Evolutionary conservation across 345 rosid genomes (phyloP), one percentile per base, ranked within the genome.

Genomic region (Passiflora organensis): DNA sequence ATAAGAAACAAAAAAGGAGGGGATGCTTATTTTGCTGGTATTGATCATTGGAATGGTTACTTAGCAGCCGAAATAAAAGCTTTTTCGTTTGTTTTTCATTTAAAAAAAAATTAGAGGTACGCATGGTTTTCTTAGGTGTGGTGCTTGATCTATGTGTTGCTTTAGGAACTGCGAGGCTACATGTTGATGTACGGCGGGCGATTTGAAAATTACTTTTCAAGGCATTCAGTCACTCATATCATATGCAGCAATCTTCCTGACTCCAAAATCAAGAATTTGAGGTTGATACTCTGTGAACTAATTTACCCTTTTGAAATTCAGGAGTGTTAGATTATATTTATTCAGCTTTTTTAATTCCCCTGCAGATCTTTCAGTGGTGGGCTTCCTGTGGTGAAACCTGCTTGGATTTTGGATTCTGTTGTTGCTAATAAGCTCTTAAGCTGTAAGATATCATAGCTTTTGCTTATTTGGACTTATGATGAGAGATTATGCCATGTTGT

Each of bases 291-390:
- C n/a, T 14, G n/a, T 32, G 18, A 43, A 36, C 0, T 55, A 15
- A 59, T 56, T 19, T 51, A 17, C 19, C 0, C 8, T 28, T 28
- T 28, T 51, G 23, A 25, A 12, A 44, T 4, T 12, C 23, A 13
- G 8, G 13, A 10, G 48, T 23, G 13, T 37, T 43, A 0, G 2
- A 25, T 19, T 45, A 28, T 50, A 16, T 28, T n/a, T 36, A 10
- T 49, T 32, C 32, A 44, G 23, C 38, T 18, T 4, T 51, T 65
- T 19, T 65, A 47, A 36, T 52, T 68, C 62, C 20, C 4, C 44
- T 62, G n/a, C 79, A 91, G 98, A 74, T 80, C 96, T 54, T 91
- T 88, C 63, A 91, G 96, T 59, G 58, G 84, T 70, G 96, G 98
- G 21, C 81, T 91, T 28, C 98, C 98, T 37, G 96, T 91, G 5